Evolutionary conservation across 2,329 filamentous ascomycete species (phyloP), one percentile per base, ranked within the genome.

Genomic region (Venturia pyrina): DNA sequence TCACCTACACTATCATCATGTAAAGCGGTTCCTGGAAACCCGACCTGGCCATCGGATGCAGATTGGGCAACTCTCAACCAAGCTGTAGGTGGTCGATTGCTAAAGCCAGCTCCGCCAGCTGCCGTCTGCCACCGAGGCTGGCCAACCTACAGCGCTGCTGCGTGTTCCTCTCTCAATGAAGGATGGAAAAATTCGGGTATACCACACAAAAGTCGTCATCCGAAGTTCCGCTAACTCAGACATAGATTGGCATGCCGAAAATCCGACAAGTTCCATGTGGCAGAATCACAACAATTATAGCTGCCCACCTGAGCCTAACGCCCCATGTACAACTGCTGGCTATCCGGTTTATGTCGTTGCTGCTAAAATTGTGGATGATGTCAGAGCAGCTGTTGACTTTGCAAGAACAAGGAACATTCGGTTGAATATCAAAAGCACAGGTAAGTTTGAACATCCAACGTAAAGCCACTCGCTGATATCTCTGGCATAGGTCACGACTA

Each of bases 371-470:
- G 78, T 80, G 0, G 75, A 75, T 4, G 78, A 82, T 60, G 74
- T 82, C 46, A 80, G 81, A 72, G 73, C 79, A 1, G 76, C 78
- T 0, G 71, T 82, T 53, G 80, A 80, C 67, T 79, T 83, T 68
- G 80, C 81, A 17, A 75, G 77, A 8, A 75, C 75, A 34, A 70
- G 74, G 8, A 81, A 82, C 69, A 74, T 83, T 53, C 81, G 82
- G 2, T 72, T 84, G n/a, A 78, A 83, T 53, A 75, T 84, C 63
- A 78, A 77, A 66, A 82, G 84, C 73, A 85, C 82, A 0, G 43
- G 43, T 46, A 46, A 7, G 43, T n/a, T n/a, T n/a, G 17, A n/a
- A 1, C 17, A n/a, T 19, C 19, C 43, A 46, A 46, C 17, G 6
- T 5, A 0, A 17, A 46, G 43, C 43, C 17, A n/a, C 19, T n/a